Conservation (phyloP, 306 rosid genomes). For the Boehmeria nivea region DNA sequence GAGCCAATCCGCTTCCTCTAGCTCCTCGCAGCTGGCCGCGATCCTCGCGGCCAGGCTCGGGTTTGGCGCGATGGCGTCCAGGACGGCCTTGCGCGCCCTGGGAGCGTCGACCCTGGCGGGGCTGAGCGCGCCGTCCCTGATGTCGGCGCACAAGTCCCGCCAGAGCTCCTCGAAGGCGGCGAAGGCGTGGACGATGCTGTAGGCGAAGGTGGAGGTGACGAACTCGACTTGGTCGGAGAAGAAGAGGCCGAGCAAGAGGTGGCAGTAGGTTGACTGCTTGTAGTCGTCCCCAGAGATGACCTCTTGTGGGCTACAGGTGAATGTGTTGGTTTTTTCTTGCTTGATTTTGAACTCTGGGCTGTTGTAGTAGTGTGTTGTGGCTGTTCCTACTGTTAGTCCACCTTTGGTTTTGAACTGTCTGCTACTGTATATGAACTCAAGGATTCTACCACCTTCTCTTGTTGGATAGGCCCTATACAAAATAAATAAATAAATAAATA, state of each 20-base stretch:
- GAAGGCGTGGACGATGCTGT: slow-evolving; percentile 70
- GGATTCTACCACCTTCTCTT: slow-evolving; percentile 65
- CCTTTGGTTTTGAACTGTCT: slow-evolving; percentile 66
- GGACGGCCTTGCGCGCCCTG: slow-evolving; percentile 44
- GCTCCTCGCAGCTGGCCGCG: slow-evolving; percentile 38
- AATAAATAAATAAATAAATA: background rate
- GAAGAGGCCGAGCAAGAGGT: slow-evolving; percentile 81
- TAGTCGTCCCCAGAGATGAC: slow-evolving; percentile 76
- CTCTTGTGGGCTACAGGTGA: slow-evolving; percentile 82
- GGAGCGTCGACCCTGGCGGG: slow-evolving; percentile 39
- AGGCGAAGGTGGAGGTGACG: slow-evolving; percentile 75
- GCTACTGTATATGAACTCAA: slow-evolving; percentile 91
- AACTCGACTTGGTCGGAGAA: slow-evolving; percentile 64
- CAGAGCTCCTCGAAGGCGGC: slow-evolving; percentile 57
- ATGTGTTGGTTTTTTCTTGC: slow-evolving; percentile 59
- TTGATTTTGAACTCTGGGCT: slow-evolving; percentile 86
- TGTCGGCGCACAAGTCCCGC: slow-evolving; percentile 58
- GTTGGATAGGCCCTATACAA: slow-evolving; percentile 56
- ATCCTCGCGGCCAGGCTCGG: slow-evolving; percentile 46
- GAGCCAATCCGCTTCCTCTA: slow-evolving; percentile 49
- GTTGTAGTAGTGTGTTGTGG: slow-evolving; percentile 86
- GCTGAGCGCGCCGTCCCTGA: slow-evolving; percentile 41
- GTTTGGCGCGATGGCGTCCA: slow-evolving; percentile 45
- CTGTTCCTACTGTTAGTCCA: slow-evolving; percentile 68
- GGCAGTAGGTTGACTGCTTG: slow-evolving; percentile 79